A percentile compares a stretch with the other conserved stretches of the same genome.
Conservation (phyloP, 805 yeast genomes). For the Saccharomycopsis fibuligera region DNA sequence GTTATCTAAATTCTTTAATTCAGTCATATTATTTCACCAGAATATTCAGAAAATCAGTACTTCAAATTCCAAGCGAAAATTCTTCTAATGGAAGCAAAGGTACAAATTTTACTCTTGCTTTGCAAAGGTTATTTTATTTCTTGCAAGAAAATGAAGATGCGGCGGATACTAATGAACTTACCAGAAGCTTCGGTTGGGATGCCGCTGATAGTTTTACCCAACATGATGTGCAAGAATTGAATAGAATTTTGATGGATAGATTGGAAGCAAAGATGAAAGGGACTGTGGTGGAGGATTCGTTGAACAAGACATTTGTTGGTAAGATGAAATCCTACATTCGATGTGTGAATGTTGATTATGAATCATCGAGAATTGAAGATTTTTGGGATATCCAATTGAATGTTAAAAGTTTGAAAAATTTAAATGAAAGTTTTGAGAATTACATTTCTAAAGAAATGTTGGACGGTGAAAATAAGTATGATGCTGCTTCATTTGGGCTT, state of each 20-base stretch:
- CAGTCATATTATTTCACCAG: constrained; percentile 88
- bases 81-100: background rate
- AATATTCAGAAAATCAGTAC: constrained; percentile 76
- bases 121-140: constrained; percentile 82
- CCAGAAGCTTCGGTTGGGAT: constrained; percentile 96
- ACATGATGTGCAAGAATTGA: constrained; percentile 96
- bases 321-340: constrained; percentile 93
- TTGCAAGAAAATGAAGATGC: constrained; percentile 69
- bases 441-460: constrained; percentile 84
- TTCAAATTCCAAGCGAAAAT: constrained; percentile 76
- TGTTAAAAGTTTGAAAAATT: constrained; percentile 72
- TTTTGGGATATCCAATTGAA: constrained; percentile 98
- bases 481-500: constrained; percentile 60
- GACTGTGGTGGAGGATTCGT: constrained; percentile 65
- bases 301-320: constrained; percentile 86
- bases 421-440: constrained; percentile 72
- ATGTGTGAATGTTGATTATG: constrained; percentile 89
- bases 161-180: constrained; percentile 78
- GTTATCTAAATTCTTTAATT: constrained; percentile 85
- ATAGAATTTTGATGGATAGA: constrained; percentile 91
- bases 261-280: constrained; percentile 89
- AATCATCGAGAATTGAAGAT: constrained; percentile 85
- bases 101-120: constrained; percentile 39
- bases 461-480: constrained; percentile 93
- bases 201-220: constrained; percentile 92